These are phyloP conservation scores for Colletotrichum phormii DNA, from an alignment of 2,329 filamentous ascomycete species.

Conservation along the genomic window DNA sequence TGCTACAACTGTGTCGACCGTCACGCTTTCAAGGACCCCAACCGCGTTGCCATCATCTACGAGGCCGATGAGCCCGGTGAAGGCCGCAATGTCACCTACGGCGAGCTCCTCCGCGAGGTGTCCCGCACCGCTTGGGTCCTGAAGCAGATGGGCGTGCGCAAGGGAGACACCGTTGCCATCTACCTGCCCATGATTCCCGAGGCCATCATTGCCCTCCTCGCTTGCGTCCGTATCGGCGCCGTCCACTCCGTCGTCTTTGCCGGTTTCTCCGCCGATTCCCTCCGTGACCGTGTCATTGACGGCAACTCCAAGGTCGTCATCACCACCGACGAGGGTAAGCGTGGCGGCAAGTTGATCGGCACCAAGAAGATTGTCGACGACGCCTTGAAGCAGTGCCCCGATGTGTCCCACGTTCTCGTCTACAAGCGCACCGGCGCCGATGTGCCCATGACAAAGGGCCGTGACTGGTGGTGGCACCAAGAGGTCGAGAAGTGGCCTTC, in stretches of 20 bases:
- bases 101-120: conserved; percentile 92
- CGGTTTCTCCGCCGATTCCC: conserved; percentile 95
- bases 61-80: conserved; percentile 92
- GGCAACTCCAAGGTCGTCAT: conserved; percentile 93
- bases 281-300: conserved; percentile 94
- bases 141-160: conserved; percentile 95
- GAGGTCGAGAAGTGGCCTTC: conserved; percentile 96
- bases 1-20: conserved; percentile 98
- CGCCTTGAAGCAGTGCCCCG: conserved; percentile 94
- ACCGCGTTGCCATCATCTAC: conserved; percentile 97
- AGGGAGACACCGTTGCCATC: conserved; percentile 96
- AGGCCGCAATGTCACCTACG: conserved; percentile 91
- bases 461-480: conserved; percentile 99
- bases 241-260: conserved; percentile 98
- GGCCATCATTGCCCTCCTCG: conserved; percentile 89
- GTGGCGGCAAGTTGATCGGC: conserved; percentile 95
- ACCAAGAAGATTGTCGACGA: conserved; percentile 99
- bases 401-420: conserved; percentile 86
- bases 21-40: conserved; percentile 92
- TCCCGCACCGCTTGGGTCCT: conserved; percentile 88
- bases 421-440: conserved; percentile 96
- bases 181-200: conserved; percentile 99
- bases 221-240: conserved; percentile 91
- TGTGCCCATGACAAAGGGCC: conserved; percentile 87
- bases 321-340: conserved; percentile 97